These are phyloP conservation scores for Kalmusia sp. DNA, from an alignment of 2,329 filamentous ascomycete genomes.

Conservation along the genomic window DNA sequence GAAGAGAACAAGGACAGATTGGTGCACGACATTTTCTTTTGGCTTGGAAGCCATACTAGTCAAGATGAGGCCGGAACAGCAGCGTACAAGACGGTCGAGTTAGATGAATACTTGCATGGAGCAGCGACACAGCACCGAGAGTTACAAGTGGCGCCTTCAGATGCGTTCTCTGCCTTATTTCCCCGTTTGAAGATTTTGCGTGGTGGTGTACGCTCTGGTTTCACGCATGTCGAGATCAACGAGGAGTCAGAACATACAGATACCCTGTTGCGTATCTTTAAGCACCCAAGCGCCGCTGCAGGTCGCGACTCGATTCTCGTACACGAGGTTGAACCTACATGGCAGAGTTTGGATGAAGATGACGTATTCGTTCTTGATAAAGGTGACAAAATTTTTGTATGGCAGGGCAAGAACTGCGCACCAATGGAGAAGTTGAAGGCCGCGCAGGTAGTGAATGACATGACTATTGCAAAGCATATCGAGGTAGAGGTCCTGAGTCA, in stretches of 20 bases:
- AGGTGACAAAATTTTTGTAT: conserved; percentile 71
- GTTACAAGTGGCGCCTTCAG: conserved; percentile 64
- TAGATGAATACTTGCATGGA: conserved; percentile 71
- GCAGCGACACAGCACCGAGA: conserved; percentile 71
- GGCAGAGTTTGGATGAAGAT: conserved; percentile 67
- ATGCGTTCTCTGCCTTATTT: conserved; percentile 68
- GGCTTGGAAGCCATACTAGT: conserved; percentile 69
- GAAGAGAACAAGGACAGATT: conserved; percentile 21
- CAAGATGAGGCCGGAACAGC: conserved; percentile 74
- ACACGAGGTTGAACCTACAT: conserved; percentile 68
- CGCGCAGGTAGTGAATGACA: conserved; percentile 70
- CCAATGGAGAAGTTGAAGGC: conserved; percentile 75
- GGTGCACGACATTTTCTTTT: conserved; percentile 72
- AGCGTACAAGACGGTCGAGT: conserved; percentile 74
- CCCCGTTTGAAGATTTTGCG: conserved; percentile 65
- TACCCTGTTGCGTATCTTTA: conserved; percentile 69
- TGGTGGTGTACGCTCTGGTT: conserved; percentile 69
- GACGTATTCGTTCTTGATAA: conserved; percentile 72
- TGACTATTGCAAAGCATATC: conserved; percentile 68
- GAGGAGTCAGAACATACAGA: conserved; percentile 54
- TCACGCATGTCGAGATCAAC: conserved; percentile 64
- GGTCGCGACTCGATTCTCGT: conserved; percentile 62
- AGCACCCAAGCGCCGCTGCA: conserved; percentile 56
- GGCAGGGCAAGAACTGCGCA: conserved; percentile 70
- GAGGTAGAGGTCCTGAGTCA: conserved; percentile 72